These are phyloP conservation scores for Sphenostylis stenocarpa DNA, from an alignment of 306 rosid genomes.

Conservation along the genomic window DNA sequence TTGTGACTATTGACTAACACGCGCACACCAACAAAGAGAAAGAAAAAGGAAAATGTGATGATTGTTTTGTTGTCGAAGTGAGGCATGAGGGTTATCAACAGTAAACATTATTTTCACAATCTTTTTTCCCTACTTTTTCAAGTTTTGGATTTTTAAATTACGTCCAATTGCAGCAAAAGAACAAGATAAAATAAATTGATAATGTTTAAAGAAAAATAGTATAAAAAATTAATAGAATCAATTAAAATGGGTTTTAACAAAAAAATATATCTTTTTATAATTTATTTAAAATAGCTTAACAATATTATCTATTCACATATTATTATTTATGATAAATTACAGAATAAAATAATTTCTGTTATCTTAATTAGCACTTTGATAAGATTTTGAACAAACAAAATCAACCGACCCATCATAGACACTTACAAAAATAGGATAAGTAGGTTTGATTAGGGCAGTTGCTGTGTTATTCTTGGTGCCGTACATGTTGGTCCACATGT, in stretches of 20 bases:
- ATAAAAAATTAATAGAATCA: too few relatives aligned
- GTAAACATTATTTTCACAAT: too few relatives aligned
- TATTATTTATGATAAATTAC: too few relatives aligned
- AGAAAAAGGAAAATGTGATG: background rate
- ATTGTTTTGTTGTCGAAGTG: background rate
- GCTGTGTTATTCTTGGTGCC: constrained; percentile 21
- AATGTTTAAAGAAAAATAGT: too few relatives aligned
- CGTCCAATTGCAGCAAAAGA: too few relatives aligned
- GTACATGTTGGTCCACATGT: constrained; percentile 30
- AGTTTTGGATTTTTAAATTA: too few relatives aligned
- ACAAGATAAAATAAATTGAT: too few relatives aligned
- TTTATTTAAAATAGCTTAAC: too few relatives aligned
- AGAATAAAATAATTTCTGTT: too few relatives aligned
- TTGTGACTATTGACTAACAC: background rate
- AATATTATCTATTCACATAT: too few relatives aligned
- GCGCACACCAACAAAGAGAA: constrained; percentile 2
- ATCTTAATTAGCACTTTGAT: background rate
- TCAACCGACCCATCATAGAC: background rate
- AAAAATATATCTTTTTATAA: too few relatives aligned
- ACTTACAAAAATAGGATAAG: background rate
- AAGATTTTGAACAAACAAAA: background rate
- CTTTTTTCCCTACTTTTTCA: background rate
- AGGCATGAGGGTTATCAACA: background rate
- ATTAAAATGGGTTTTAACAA: too few relatives aligned
- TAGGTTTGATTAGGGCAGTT: background rate